Evolutionary conservation across 2,329 filamentous ascomycete species (phyloP).

Genomic region (Microdochium bolleyi): DNA sequence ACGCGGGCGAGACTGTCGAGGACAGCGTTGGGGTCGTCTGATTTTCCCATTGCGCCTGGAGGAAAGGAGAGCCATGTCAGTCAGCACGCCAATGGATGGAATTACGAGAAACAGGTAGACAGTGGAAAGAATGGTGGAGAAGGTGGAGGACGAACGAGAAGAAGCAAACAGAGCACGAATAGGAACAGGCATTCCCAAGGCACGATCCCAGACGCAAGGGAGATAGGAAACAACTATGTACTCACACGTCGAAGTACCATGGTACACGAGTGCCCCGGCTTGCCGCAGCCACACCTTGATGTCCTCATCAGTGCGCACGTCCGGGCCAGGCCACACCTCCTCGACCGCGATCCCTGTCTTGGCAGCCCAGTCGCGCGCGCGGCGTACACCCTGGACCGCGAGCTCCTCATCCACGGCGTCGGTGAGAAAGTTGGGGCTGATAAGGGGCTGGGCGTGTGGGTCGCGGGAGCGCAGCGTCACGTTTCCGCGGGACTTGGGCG

Average conservation of each 20-base stretch:
- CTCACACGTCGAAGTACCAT: too few species aligned
- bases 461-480: conserved; percentile 23
- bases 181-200: too few species aligned
- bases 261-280: too few species aligned
- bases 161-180: too few species aligned
- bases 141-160: too few species aligned
- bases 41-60: conserved; percentile 26
- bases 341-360: conserved; percentile 1
- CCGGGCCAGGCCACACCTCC: conserved; percentile 7
- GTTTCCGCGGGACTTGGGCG: conserved; percentile 29
- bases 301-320: conserved; percentile 3
- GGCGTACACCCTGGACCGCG: conserved; percentile 26
- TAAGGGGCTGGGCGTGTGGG: conserved; percentile 24
- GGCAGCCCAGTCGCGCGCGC: conserved; percentile 21
- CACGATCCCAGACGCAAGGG: too few species aligned
- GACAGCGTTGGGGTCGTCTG: background rate
- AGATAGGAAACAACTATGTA: too few species aligned
- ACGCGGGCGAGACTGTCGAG: background rate
- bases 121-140: conserved; percentile 9
- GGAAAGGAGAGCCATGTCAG: conserved; percentile 21
- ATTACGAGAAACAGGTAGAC: too few species aligned
- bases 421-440: conserved; percentile 30
- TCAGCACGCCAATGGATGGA: conserved; percentile 11
- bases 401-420: conserved; percentile 29
- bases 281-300: background rate